These are phyloP conservation scores for Encephalitozoon romaleae DNA, from an alignment of 371 early-diverging fungal genomes.

Conservation along the genomic window DNA sequence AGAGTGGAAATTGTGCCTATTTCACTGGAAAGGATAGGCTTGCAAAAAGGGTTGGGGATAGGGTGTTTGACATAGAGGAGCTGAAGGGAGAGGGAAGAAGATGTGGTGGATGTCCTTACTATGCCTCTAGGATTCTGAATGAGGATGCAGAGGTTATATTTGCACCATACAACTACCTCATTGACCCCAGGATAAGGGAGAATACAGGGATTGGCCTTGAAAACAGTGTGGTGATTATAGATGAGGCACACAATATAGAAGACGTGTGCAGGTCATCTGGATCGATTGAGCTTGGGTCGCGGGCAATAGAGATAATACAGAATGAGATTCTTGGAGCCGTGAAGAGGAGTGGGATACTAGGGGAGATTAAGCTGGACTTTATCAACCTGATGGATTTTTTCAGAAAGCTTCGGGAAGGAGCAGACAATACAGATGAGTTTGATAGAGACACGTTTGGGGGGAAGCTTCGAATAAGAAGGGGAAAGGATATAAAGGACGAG, in stretches of 20 bases:
- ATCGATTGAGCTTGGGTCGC: constrained; percentile 61
- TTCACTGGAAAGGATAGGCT: constrained; percentile 36
- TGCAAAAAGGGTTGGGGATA: constrained; percentile 24
- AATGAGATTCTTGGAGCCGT: constrained; percentile 44
- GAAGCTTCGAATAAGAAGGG: constrained; percentile 12
- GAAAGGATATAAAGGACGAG: constrained; percentile 35
- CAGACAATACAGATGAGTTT: neutral
- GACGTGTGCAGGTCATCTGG: constrained; percentile 62
- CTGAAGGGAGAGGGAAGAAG: constrained; percentile 55
- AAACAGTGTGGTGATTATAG: constrained; percentile 70
- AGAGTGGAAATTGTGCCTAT: constrained; percentile 64
- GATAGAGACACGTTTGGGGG: neutral
- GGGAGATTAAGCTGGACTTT: constrained; percentile 12
- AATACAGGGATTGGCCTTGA: constrained; percentile 60
- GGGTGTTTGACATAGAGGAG: constrained; percentile 62
- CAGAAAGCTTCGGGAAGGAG: constrained; percentile 1
- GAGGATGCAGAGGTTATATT: constrained; percentile 70
- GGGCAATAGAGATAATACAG: constrained; percentile 39
- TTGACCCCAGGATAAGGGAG: constrained; percentile 65
- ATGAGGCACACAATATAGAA: constrained; percentile 69
- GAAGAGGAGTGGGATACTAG: constrained; percentile 11
- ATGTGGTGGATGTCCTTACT: constrained; percentile 69
- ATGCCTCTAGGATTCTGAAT: constrained; percentile 64
- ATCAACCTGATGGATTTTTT: constrained; percentile 22
- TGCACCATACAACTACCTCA: constrained; percentile 79